Evolutionary conservation across 345 rosid genomes (phyloP), one percentile per base, ranked within the genome.

Genomic region (Lagerstroemia speciosa): DNA sequence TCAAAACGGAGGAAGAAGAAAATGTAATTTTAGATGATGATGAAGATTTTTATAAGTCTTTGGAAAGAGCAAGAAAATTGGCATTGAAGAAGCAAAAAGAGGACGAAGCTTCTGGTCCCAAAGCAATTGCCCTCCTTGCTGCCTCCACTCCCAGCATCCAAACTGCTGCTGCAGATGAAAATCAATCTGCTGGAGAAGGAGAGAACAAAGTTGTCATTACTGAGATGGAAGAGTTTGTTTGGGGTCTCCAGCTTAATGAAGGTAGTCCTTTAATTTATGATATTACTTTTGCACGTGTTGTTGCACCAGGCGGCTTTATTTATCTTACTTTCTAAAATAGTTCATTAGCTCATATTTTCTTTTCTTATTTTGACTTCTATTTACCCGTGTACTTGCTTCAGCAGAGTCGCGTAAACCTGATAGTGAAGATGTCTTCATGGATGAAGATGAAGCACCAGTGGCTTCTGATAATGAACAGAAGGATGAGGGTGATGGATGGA

Each of bases 161-260:
- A 73, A 62, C 70, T 37, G 76, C 74, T 37, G 76, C 74, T 37
- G 91, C 82, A 48, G 87, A 83, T 67, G 79, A 87, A 69, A 78
- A 75, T 69, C 65, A 74, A 40, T 32, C 73, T 22, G 75, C 63
- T 67, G 89, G 77, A 67, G 97, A 89, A 72, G 36, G 84, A 78
- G 98, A 94, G 80, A 85, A 85, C 82, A 89, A 79, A 63, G 81
- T 91, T 78, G 95, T 90, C 73, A 84, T 94, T 71, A 89, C 98
- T 19, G 97, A 94, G 84, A 85, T 94, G 89, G 92, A 87, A 63
- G 99, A 87, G 76, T 91, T 94, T 83, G 97, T 92, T 67, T 85
- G 88, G 87, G 99, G 89, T 62, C 93, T 94, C 50, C 88, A 92
- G 69, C 86, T 86, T 66, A 81, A 78, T 72, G 89, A 87, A 84